Conservation (phyloP, 2,329 filamentous ascomycete genomes). For the Arthrobotrys pseudoclavata region DNA sequence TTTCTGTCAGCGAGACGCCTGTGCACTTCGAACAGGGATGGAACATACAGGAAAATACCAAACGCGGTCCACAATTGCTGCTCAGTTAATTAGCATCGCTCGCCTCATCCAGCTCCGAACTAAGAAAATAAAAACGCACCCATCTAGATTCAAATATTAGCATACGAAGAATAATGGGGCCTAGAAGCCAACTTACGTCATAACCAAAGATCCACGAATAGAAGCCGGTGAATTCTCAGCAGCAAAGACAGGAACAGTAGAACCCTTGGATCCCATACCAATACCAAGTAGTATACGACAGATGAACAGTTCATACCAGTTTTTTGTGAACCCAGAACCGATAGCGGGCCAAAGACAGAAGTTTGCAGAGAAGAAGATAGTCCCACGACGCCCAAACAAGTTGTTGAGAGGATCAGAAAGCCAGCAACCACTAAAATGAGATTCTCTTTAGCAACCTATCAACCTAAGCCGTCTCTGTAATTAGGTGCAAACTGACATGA, state of each 20-base stretch:
- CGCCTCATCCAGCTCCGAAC: neutral
- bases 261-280: slow-evolving; percentile 74
- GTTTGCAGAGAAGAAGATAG: slow-evolving; percentile 75
- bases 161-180: slow-evolving; percentile 64
- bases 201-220: slow-evolving; percentile 72
- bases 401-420: slow-evolving; percentile 76
- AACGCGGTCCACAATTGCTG: slow-evolving; percentile 71
- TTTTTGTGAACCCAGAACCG: slow-evolving; percentile 74
- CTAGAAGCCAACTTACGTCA: slow-evolving; percentile 67
- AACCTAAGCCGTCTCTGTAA: too few species aligned
- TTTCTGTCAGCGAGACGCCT: slow-evolving; percentile 2
- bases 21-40: neutral
- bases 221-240: slow-evolving; percentile 72
- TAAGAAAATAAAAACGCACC: slow-evolving; percentile 35
- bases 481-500: slow-evolving; percentile 67
- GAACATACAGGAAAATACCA: slow-evolving; percentile 73
- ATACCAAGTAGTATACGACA: slow-evolving; percentile 71
- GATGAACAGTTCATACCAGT: slow-evolving; percentile 73
- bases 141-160: slow-evolving; percentile 45
- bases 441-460: slow-evolving; percentile 19
- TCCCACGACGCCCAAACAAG: slow-evolving; percentile 73
- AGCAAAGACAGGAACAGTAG: slow-evolving; percentile 72
- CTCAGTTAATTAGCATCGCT: neutral
- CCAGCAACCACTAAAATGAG: slow-evolving; percentile 72
- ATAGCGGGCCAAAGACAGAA: slow-evolving; percentile 78